Conservation (phyloP, 2,329 filamentous ascomycete species). For the Aureobasidium sp. region DNA sequence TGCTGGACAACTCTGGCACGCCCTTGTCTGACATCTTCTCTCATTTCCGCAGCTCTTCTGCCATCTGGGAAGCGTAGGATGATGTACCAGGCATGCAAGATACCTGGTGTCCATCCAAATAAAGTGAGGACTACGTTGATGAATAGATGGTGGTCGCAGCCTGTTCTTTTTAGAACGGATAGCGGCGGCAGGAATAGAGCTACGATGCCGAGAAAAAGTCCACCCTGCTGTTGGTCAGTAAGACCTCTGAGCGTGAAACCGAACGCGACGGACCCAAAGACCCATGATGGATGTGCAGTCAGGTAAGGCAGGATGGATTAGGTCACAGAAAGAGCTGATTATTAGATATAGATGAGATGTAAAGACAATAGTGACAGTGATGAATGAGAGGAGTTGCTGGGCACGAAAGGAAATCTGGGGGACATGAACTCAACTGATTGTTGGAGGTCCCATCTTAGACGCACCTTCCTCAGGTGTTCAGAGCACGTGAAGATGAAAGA, state of each 20-base stretch:
- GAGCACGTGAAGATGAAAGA: neutral
- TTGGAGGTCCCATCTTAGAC: too few species aligned
- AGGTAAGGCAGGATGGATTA: neutral
- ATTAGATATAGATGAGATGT: neutral
- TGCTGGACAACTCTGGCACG: neutral
- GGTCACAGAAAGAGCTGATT: neutral
- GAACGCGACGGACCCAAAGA: neutral
- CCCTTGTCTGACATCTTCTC: neutral
- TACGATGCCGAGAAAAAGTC: slow-evolving; percentile 44
- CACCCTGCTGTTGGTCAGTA: slow-evolving; percentile 11
- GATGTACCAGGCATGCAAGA: slow-evolving; percentile 16
- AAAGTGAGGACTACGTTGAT: slow-evolving; percentile 87
- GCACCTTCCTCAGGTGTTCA: neutral
- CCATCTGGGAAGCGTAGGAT: slow-evolving; percentile 13
- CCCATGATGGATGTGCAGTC: neutral
- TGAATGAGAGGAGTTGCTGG: neutral
- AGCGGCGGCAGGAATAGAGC: slow-evolving; percentile 82
- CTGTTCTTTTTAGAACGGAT: slow-evolving; percentile 83
- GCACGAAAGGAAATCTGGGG: neutral
- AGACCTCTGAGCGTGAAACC: too few species aligned
- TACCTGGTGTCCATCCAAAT: slow-evolving; percentile 16
- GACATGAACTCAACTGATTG: too few species aligned
- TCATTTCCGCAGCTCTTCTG: neutral
- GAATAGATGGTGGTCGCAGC: slow-evolving; percentile 73
- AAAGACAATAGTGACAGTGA: neutral